Evolutionary conservation across 2,329 filamentous ascomycete species (phyloP), one percentile per base, ranked within the genome.

Genomic region (Botrytis paeoniae): DNA sequence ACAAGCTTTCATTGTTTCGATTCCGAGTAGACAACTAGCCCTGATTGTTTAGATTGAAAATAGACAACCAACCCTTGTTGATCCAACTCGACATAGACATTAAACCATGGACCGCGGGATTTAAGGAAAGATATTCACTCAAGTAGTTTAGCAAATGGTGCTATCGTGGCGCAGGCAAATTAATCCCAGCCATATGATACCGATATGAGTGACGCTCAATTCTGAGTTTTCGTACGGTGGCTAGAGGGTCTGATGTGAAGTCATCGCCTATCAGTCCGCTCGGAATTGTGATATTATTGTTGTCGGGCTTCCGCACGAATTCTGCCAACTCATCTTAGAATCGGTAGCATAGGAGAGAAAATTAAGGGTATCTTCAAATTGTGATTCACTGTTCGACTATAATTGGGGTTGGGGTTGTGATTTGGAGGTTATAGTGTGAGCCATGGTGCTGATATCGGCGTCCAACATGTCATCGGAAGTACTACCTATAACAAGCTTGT

Each of bases 291-390:
- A 45, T 14, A 14, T 3, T 14, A 51, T 16, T n/a, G 5, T 16
- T 7, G 48, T n/a, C 10, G 0, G 25, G 48, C 25, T 54, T 16
- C 22, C 10, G 1, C 25, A 51, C 25, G 7, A n/a, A n/a, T 51
- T n/a, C 25, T n/a, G 4, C 10, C 1, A 6, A 16, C 12, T 51
- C 25, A 14, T 78, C 76, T 95, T 83, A 16, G 86, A 90, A 80
- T 96, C 93, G 74, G 86, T 85, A n/a, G 84, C 82, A 73, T 92
- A 90, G 78, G 92, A 85, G 66, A 96, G 84, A 81, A 94, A 94
- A 81, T 95, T 93, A 20, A 95, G 83, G 4, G 89, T 89, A 81
- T 94, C 92, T 73, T 88, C 85, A n/a, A 83, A n/a, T 6, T 81
- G 79, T 57, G 37, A 14, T 41, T 74, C 70, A 9, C 78, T 68